Evolutionary conservation across 73 alveolate genomes (phyloP), one percentile per base, ranked within the genome.

Genomic region (Effrenium voratum): DNA sequence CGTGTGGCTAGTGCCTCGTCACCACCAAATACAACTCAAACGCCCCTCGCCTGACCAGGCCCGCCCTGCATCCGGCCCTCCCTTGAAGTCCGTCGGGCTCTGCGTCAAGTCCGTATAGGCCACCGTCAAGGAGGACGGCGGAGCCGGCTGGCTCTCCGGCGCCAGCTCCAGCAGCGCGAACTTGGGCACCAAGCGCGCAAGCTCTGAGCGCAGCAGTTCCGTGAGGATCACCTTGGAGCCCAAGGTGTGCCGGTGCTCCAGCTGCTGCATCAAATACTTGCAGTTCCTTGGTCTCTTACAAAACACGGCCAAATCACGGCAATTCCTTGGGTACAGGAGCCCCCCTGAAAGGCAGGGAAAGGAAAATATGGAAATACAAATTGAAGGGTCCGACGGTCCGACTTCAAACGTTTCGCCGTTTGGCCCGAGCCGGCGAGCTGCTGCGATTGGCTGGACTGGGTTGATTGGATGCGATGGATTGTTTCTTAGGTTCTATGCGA

Each of bases 91-190:
- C 12, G 38, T 41, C 22, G 43, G 55, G 10, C 38, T 55, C 16
- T 38, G 38, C 68, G 46, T 41, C 15, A 45, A 45, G 45, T 46
- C 32, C 68, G 43, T 45, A 44, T 43, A 79, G 44, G 68, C 2
- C 13, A 45, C 68, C 68, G 38, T 79, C 90, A 45, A 22, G 22
- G 68, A 15, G 68, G 68, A 15, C 77, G n/a, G 38, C 24, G 34
- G 19, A 4, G 41, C 77, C 30, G 68, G 24, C n/a, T 34, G 50
- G 50, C 34, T 10, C 93, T 85, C 93, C 4, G 93, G 81, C 30
- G 93, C 93, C 30, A 34, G 46, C 93, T 85, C 93, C 40, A 85
- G 60, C 45, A 52, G n/a, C 59, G 50, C 77, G 36, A 85, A 85
- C 59, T 55, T 55, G 5, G 93, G 93, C n/a, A 85, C 32, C 57